These are phyloP conservation scores for Trypanosoma melophagium DNA, from an alignment of 208 protist genomes.

Conservation along the genomic window DNA sequence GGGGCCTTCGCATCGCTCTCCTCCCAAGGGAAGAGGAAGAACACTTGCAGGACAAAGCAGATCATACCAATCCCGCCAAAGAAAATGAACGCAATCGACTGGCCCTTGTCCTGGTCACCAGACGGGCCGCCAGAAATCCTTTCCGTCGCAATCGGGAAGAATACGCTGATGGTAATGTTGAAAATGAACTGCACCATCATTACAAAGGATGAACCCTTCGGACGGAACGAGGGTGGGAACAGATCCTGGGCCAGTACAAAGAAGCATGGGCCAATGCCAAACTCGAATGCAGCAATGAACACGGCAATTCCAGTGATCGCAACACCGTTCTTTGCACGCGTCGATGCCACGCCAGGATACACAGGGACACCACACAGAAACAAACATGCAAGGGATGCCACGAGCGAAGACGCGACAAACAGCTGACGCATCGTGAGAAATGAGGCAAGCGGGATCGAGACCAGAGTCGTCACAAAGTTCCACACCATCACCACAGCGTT, in stretches of 20 bases:
- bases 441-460: too few relatives aligned
- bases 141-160: slow-evolving; percentile 81
- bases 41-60: slow-evolving; percentile 70
- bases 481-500: too few relatives aligned
- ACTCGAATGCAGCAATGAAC: slow-evolving; percentile 78
- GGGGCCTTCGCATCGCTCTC: slow-evolving; percentile 1
- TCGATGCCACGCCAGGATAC: slow-evolving; percentile 62
- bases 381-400: too few relatives aligned
- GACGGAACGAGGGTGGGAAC: slow-evolving; percentile 80
- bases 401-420: too few relatives aligned
- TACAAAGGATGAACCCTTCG: slow-evolving; percentile 62
- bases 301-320: slow-evolving; percentile 77
- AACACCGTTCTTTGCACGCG: slow-evolving; percentile 56
- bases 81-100: slow-evolving; percentile 87
- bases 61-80: slow-evolving; percentile 67
- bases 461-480: too few relatives aligned
- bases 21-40: slow-evolving; percentile 77
- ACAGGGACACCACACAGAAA: slow-evolving; percentile 79
- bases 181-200: slow-evolving; percentile 78
- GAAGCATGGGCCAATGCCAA: slow-evolving; percentile 77
- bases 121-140: slow-evolving; percentile 76
- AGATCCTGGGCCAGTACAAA: slow-evolving; percentile 82
- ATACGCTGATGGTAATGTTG: slow-evolving; percentile 89
- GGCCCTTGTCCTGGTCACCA: slow-evolving; percentile 85
- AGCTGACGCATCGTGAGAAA: too few relatives aligned